phyloP scores from a whole-genome alignment of 2,329 filamentous ascomycete genomes.

The Ilyonectria mors-panacis region DNA sequence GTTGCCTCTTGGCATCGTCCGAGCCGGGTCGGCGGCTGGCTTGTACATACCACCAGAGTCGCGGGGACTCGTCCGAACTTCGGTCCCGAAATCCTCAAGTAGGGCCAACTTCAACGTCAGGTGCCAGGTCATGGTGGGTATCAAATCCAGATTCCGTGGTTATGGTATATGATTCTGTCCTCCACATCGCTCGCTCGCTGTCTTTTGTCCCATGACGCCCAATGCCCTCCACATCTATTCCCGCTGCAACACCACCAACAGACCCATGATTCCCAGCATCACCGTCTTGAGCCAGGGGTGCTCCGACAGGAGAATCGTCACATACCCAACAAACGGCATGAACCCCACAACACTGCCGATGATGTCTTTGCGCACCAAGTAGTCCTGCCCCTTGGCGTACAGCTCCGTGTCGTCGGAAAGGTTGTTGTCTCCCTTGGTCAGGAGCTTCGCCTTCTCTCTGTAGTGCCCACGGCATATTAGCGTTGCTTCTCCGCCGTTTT shows the following conservation, averaged over 20 bases:
- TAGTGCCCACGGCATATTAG: constrained; percentile 22
- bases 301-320: constrained; percentile 95
- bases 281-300: constrained; percentile 98
- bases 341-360: constrained; percentile 94
- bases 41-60: background rate
- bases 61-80: constrained; percentile 7
- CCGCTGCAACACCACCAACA: constrained; percentile 92
- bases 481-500: background rate
- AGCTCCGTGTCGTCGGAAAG: constrained; percentile 89
- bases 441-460: constrained; percentile 75
- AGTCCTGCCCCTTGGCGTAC: constrained; percentile 89
- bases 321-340: constrained; percentile 95
- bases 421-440: constrained; percentile 99
- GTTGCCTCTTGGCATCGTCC: constrained; percentile 19
- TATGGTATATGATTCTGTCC: constrained; percentile 23
- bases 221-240: constrained; percentile 68
- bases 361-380: constrained; percentile 88
- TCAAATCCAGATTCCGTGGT: constrained; percentile 22
- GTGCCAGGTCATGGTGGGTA: constrained; percentile 18
- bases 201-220: background rate
- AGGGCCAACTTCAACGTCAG: background rate
- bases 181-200: constrained; percentile 16
- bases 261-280: constrained; percentile 94
- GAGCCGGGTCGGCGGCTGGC: background rate
- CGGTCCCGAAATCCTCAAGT: background rate